Evolutionary conservation across 345 rosid genomes (phyloP).

Genomic region (Alliaria petiolata): DNA sequence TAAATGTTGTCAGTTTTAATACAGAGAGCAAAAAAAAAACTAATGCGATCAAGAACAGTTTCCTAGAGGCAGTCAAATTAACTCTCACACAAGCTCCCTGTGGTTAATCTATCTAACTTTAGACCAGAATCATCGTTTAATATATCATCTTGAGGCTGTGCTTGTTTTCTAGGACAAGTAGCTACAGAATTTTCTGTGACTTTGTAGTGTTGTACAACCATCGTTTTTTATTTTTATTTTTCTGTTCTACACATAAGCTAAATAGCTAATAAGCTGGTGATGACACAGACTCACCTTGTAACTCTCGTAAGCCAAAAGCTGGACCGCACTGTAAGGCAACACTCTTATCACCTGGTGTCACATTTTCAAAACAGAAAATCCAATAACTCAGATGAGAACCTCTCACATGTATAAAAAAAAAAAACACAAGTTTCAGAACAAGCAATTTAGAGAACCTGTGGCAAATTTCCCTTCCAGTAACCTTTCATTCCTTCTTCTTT

Average conservation of each 20-base stretch:
- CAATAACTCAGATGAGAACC: background rate
- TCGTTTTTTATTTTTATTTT: background rate
- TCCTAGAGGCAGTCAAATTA: background rate
- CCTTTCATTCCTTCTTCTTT: constrained; percentile 95
- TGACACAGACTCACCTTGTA: constrained; percentile 58
- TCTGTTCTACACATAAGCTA: background rate
- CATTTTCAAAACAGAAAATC: constrained; percentile 13
- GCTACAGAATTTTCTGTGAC: background rate
- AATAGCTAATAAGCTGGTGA: background rate
- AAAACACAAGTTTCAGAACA: background rate
- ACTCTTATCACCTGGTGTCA: constrained; percentile 76
- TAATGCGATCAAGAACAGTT: background rate
- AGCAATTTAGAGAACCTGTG: constrained; percentile 57
- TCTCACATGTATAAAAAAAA: background rate
- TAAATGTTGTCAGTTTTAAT: background rate
- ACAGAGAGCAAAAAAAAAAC: background rate
- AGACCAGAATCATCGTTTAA: background rate
- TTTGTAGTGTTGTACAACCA: background rate
- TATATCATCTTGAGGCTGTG: background rate
- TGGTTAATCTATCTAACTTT: background rate
- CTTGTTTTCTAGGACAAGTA: background rate
- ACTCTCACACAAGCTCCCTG: background rate
- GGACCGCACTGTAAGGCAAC: constrained; percentile 92
- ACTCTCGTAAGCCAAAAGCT: constrained; percentile 89
- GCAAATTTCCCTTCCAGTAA: constrained; percentile 98